Percentiles rank a stretch among this genome's conserved stretches.
Conservation (phyloP, 176 grass and related monocot genomes). For the Musa schizocarpa region DNA sequence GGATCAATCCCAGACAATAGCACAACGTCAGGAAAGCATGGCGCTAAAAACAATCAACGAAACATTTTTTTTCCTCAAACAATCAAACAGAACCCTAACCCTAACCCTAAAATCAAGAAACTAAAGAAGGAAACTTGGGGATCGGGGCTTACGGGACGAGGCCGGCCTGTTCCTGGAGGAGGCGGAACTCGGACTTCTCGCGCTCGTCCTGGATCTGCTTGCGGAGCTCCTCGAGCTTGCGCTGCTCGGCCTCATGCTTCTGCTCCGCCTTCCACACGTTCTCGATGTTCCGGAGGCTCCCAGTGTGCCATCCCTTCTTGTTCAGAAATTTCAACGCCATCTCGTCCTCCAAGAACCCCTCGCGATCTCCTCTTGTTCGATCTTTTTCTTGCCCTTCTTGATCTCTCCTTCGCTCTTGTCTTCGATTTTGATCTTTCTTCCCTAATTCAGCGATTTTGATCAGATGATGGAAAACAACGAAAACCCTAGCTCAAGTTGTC, state of each 20-base stretch:
- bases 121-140: not conserved
- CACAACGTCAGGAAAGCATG: not conserved
- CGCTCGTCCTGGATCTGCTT: constrained; percentile 90
- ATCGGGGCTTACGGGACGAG: constrained; percentile 55
- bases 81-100: constrained; percentile 6
- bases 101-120: constrained; percentile 23
- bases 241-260: constrained; percentile 83
- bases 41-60: too few species aligned
- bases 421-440: too few species aligned
- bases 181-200: constrained; percentile 83
- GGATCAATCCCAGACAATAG: constrained; percentile 1
- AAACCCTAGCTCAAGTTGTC: too few species aligned
- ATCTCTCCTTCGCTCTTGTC: too few species aligned
- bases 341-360: not conserved
- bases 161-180: constrained; percentile 77
- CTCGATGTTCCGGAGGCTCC: constrained; percentile 89
- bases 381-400: too few species aligned
- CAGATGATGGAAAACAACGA: too few species aligned
- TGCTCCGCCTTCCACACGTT: constrained; percentile 98
- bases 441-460: too few species aligned
- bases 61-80: not conserved
- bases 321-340: constrained; percentile 97
- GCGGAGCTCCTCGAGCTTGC: constrained; percentile 83
- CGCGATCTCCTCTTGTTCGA: too few species aligned
- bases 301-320: constrained; percentile 99